phyloP scores from a whole-genome alignment of 2,329 filamentous ascomycete species.

The Penicillium sp. region DNA sequence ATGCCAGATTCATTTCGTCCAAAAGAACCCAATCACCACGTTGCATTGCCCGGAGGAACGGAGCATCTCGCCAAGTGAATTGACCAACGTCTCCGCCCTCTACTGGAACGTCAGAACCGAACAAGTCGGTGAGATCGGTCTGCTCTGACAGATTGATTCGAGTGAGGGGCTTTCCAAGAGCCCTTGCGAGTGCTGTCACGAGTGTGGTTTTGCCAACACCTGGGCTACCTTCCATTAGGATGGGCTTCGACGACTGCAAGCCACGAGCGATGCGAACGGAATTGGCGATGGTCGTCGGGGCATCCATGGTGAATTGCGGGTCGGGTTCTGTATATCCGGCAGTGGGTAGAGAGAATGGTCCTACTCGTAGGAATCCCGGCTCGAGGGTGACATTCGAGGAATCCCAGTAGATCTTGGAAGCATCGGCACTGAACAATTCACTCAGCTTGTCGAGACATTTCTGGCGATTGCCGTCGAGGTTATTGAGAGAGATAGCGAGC shows the following conservation, averaged over 20 bases:
- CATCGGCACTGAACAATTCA: slow-evolving; percentile 63
- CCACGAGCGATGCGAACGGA: slow-evolving; percentile 88
- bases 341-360: slow-evolving; percentile 68
- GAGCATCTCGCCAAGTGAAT: slow-evolving; percentile 93
- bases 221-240: slow-evolving; percentile 93
- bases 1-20: slow-evolving; percentile 98
- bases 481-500: slow-evolving; percentile 67
- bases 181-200: slow-evolving; percentile 76
- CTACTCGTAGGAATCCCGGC: slow-evolving; percentile 61
- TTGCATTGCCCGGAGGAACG: slow-evolving; percentile 95
- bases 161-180: slow-evolving; percentile 77
- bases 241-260: slow-evolving; percentile 83
- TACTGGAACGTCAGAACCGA: slow-evolving; percentile 92
- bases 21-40: slow-evolving; percentile 93
- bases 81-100: slow-evolving; percentile 88
- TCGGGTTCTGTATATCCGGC: slow-evolving; percentile 51
- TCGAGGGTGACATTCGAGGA: slow-evolving; percentile 59
- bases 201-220: slow-evolving; percentile 97
- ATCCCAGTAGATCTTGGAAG: slow-evolving; percentile 63
- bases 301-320: slow-evolving; percentile 73
- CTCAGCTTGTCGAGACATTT: slow-evolving; percentile 72
- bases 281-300: slow-evolving; percentile 85
- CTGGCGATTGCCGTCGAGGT: slow-evolving; percentile 68
- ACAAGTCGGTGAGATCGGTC: slow-evolving; percentile 95
- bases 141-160: slow-evolving; percentile 97